Evolutionary conservation across 2,329 filamentous ascomycete species (phyloP).

Genomic region (Sphaerulina vaccinii): DNA sequence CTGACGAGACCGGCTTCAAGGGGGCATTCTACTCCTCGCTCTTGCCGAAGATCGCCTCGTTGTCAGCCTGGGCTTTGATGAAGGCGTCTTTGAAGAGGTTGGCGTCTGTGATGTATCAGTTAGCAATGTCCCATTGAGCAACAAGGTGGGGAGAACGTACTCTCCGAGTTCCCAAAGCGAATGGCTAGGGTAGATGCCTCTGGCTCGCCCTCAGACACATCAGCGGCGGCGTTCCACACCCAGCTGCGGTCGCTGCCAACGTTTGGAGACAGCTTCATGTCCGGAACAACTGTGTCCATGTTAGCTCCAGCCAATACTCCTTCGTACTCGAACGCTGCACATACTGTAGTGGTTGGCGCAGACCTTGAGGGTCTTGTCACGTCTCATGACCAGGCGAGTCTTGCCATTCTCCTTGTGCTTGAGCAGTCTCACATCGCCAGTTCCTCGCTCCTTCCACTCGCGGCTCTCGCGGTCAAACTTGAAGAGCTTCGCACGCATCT

Average conservation of each 20-base stretch:
- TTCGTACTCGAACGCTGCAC: constrained; percentile 37
- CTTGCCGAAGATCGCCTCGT: constrained; percentile 74
- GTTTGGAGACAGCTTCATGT: constrained; percentile 98
- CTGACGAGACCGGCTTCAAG: neutral
- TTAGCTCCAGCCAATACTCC: constrained; percentile 13
- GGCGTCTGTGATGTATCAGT: constrained; percentile 64
- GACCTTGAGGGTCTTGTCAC: constrained; percentile 99
- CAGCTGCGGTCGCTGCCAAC: constrained; percentile 97
- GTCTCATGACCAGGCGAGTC: constrained; percentile 95
- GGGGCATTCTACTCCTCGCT: constrained; percentile 20
- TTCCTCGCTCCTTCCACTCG: constrained; percentile 99
- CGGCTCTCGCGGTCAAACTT: constrained; percentile 87
- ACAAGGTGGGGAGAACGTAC: constrained; percentile 53
- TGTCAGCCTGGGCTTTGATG: constrained; percentile 94
- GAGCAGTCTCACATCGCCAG: constrained; percentile 89
- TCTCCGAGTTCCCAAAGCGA: constrained; percentile 95
- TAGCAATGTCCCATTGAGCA: constrained; percentile 7
- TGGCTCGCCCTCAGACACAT: constrained; percentile 96
- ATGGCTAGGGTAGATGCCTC: constrained; percentile 96
- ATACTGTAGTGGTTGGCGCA: constrained; percentile 99
- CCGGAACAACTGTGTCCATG: constrained; percentile 71
- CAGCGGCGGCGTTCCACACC: constrained; percentile 98
- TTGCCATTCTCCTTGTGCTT: constrained; percentile 99
- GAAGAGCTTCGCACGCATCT: constrained; percentile 99
- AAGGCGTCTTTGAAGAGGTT: constrained; percentile 97